Evolutionary conservation across 768 basidiomycete genomes (phyloP), one percentile per base, ranked within the genome.

Genomic region (Mycena indigotica): DNA sequence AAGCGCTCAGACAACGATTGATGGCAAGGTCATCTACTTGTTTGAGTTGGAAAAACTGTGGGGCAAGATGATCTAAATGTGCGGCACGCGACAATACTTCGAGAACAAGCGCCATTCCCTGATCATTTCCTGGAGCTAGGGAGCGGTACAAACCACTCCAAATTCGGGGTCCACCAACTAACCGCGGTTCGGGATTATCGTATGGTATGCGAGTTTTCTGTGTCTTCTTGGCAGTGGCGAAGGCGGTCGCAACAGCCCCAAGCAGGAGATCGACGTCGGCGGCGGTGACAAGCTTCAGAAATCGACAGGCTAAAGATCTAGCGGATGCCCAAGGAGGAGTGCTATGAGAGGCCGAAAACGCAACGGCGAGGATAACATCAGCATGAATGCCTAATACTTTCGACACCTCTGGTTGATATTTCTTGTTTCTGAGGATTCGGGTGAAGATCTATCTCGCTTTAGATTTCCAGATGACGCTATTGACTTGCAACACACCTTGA

Each of bases 61-160:
- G 66, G 53, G 78, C 78, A 21, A 96, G 73, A 21, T 70, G 67
- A 67, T 92, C 89, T 28, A 95, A 68, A 68, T 93, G 87, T 8
- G 88, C 81, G 25, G 81, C 79, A 26, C 77, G 76, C 2, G 89
- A 77, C 5, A 89, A 72, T 2, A 85, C 74, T 28, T 77, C 71
- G 35, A 95, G 72, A 26, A 95, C 69, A 32, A 81, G 75, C 10
- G 80, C 80, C 23, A 88, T 75, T 1, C 81, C 89, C 28, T 82
- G 77, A 5, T 74, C 67, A 66, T 95, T 91, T 38, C 74, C 74
- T 19, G 81, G 77, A 44, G 81, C 78, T 3, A 94, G 68, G 5
- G 75, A 73, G 8, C 82, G 77, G 64, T 89, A 95, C 2, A 84
- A 73, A 61, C 78, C 81, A 52, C 72, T 75, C 95, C 95, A 98